Base-by-base conservation (phyloP, 2,329 filamentous ascomycete genomes). In the Fusarium sp. region DNA sequence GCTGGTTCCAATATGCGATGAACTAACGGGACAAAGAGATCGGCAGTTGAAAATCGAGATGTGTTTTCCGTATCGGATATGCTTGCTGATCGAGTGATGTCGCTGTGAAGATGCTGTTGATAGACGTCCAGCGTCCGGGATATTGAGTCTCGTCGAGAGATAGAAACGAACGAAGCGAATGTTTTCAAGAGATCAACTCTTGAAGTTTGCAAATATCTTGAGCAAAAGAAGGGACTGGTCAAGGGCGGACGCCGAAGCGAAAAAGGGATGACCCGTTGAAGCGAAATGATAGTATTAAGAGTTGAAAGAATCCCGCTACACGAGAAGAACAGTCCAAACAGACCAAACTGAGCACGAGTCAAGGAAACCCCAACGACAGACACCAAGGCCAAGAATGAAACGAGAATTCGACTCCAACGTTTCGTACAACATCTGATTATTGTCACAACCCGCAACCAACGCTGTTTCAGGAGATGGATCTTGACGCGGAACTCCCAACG, bases 391-490 rank as follows among this genome's bases (percentile, higher is more conserved):
- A 54, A 50, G 29, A 61, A 53, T 69, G 68, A 70, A 70, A 70
- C 68, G 47, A 44, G 58, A 55, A 24, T 40, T 54, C 58, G 49
- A 68, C 67, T 45, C 59, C 47, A 62, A 41, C 40, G 57, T 67
- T 64, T 70, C 67, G 66, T 44, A 64, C 65, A 69, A 61, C 68
- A 70, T 36, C 68, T 70, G 66, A 70, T 70, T 19, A 39, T 58
- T 58, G 62, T 63, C 45, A 26, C 54, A 55, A 62, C 59, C 59
- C 56, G 53, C 59, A 65, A 61, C 65, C 58, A 56, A 52, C 55
- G 57, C 45, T 54, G 70, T 73, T 72, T 73, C 70, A 73, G 70
- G 70, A 57, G 59, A 61, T 59, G 68, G 64, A 55, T 56, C 65
- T 63, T 58, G 58, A 57, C 52, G 49, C 68, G 66, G 50, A 66